These are phyloP conservation scores for Botrytis fabae DNA, from an alignment of 2,329 filamentous ascomycete genomes.

Conservation along the genomic window DNA sequence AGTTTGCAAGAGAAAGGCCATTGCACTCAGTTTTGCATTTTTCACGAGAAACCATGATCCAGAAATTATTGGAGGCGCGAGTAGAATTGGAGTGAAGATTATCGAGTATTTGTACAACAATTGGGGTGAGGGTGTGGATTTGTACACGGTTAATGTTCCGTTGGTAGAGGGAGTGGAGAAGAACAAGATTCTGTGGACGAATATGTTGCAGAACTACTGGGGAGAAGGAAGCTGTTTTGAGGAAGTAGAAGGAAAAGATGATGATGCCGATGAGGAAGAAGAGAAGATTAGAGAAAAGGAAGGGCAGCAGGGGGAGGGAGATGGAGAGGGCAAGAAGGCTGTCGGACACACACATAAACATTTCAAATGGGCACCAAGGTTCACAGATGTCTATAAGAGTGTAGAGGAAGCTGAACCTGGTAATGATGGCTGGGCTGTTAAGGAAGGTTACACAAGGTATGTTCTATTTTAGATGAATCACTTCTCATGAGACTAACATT, in stretches of 20 bases:
- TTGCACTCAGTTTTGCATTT: constrained; percentile 90
- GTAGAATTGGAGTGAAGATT: constrained; percentile 69
- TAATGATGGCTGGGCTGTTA: constrained; percentile 91
- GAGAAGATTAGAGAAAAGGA: constrained; percentile 69
- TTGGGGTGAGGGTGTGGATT: constrained; percentile 72
- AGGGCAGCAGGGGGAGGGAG: constrained; percentile 38
- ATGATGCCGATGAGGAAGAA: constrained; percentile 67
- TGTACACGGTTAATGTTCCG: constrained; percentile 93
- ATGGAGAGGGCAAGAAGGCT: constrained; percentile 40
- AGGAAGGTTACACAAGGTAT: constrained; percentile 82
- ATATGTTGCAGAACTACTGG: constrained; percentile 92
- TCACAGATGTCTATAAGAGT: constrained; percentile 82
- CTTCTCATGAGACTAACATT: constrained; percentile 26
- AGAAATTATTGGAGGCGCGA: constrained; percentile 74
- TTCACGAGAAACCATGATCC: constrained; percentile 80
- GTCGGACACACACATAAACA: constrained; percentile 70
- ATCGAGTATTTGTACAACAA: constrained; percentile 76
- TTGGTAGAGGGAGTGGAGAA: constrained; percentile 72
- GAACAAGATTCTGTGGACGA: constrained; percentile 76
- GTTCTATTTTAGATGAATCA: constrained; percentile 33
- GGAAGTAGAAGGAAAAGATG: constrained; percentile 66
- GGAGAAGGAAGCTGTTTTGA: constrained; percentile 80
- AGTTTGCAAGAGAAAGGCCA: constrained; percentile 65
- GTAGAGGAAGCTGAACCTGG: constrained; percentile 78
- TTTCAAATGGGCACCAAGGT: constrained; percentile 92